phyloP scores from a whole-genome alignment of 2,329 filamentous ascomycete species.

The Cladophialophora exuberans region DNA sequence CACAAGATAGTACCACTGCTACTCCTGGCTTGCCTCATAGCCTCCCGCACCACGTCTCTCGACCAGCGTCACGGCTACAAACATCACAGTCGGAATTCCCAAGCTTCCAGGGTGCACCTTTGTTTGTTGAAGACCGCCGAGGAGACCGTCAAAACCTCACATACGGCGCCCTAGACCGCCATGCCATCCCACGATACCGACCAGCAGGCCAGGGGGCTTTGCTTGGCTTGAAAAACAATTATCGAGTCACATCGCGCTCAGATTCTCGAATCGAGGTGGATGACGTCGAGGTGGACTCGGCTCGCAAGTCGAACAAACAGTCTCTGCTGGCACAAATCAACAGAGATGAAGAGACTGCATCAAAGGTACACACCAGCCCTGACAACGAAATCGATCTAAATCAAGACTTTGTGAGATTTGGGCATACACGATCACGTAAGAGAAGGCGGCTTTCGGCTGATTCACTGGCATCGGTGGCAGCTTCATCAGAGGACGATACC shows the following conservation, averaged over 20 bases:
- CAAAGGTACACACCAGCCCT: constrained; percentile 30
- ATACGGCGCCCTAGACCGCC: constrained; percentile 75
- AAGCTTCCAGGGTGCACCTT: constrained; percentile 1
- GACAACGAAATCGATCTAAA: constrained; percentile 30
- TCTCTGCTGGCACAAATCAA: constrained; percentile 43
- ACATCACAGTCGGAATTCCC: background rate
- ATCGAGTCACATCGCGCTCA: constrained; percentile 69
- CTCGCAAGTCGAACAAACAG: constrained; percentile 38
- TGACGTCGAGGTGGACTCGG: constrained; percentile 44
- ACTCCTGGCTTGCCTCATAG: too few relatives aligned
- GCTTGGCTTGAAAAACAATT: constrained; percentile 64
- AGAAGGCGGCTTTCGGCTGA: constrained; percentile 27
- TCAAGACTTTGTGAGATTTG: constrained; percentile 42
- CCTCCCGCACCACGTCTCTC: too few relatives aligned
- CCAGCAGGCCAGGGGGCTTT: constrained; percentile 69
- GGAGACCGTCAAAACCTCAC: constrained; percentile 76
- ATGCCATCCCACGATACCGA: constrained; percentile 71
- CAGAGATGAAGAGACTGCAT: constrained; percentile 31
- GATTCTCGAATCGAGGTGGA: constrained; percentile 53
- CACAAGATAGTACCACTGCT: too few relatives aligned
- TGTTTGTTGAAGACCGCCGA: constrained; percentile 60
- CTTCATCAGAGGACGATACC: constrained; percentile 55
- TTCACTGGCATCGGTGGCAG: constrained; percentile 42
- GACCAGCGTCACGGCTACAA: background rate
- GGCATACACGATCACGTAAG: constrained; percentile 21